Conservation (phyloP, 1,139 yeast species). For the Meyerozyma sp. region DNA sequence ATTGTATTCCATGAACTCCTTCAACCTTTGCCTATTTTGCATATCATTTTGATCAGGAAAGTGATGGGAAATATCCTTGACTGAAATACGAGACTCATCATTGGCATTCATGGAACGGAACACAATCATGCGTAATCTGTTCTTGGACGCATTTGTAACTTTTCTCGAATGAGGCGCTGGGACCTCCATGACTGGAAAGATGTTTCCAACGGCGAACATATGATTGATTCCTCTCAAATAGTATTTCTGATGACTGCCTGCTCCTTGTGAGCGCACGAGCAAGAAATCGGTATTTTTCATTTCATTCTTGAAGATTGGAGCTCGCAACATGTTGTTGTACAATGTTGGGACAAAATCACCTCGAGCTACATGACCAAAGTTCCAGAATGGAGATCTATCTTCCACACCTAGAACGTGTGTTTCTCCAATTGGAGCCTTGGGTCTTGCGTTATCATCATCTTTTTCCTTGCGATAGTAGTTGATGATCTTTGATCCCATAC, state of each 20-base stretch:
- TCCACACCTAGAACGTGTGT: constrained; percentile 93
- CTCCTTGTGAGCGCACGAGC: constrained; percentile 75
- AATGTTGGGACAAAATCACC: constrained; percentile 92
- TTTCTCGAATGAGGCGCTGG: constrained; percentile 98
- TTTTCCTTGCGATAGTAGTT: constrained; percentile 85
- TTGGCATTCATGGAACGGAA: constrained; percentile 79
- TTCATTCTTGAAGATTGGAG: constrained; percentile 90
- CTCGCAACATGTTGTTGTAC: constrained; percentile 86
- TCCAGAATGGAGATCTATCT: constrained; percentile 97
- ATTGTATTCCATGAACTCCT: constrained; percentile 98
- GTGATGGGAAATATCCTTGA: constrained; percentile 84
- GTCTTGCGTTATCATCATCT: constrained; percentile 81
- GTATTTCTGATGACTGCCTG: constrained; percentile 52
- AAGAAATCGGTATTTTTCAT: constrained; percentile 75
- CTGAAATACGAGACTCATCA: constrained; percentile 71
- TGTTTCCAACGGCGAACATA: constrained; percentile 85
- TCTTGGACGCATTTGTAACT: constrained; percentile 89
- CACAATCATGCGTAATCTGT: constrained; percentile 89
- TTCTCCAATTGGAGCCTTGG: constrained; percentile 87
- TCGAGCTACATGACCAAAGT: constrained; percentile 92
- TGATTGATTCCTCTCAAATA: constrained; percentile 62
- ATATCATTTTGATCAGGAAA: constrained; percentile 97
- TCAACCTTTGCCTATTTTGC: constrained; percentile 92
- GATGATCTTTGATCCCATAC: constrained; percentile 93
- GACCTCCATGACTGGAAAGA: constrained; percentile 87